Evolutionary conservation across 1,284 basidiomycete species (phyloP), one percentile per base, ranked within the genome.

Genomic region (Takashimella tepidaria): DNA sequence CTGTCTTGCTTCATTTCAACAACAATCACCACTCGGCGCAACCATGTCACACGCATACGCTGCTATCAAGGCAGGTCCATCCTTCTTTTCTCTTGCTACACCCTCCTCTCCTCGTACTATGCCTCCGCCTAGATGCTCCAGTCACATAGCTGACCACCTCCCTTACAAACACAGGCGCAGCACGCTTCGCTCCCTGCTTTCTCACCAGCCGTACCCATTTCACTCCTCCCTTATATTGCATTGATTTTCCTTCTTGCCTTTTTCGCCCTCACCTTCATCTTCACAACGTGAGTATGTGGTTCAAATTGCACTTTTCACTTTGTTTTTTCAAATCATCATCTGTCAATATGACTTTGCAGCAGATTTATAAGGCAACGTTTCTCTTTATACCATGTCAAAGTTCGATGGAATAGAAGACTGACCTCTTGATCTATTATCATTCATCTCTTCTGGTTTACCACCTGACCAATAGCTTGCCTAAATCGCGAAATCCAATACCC

Each of bases 231-330:
- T 5, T 82, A 81, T 67, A 76, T 92, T 64, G 87, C 91, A 5
- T 80, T 88, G 67, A 49, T 86, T 60, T 81, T 86, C 61, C 81
- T 93, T 53, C 68, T 81, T 1, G 75, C 81, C 22, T 89, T 89
- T 1, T 92, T 95, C 68, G 81, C 71, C 20, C 82, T 92, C 47
- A 82, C 85, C 0, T 93, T 93, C 79, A 89, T 91, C 78, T 90
- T 89, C 74, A 86, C 90, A 55, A 92, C 88, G 91, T 91, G 70
- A 67, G 78, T 74, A 5, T 8, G 3, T 19, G 11, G 2, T 44
- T 10, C 41, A 3, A 16, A 23, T 23, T 41, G 0, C n/a, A 21
- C n/a, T 12, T 40, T 20, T 2, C 22, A 10, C 6, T 12, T 4
- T 19, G 19, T 20, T 20, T 3, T 47, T 12, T 19, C n/a, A n/a